Conservation (phyloP, 208 protist species). For the Balamuthia mandrillaris region DNA sequence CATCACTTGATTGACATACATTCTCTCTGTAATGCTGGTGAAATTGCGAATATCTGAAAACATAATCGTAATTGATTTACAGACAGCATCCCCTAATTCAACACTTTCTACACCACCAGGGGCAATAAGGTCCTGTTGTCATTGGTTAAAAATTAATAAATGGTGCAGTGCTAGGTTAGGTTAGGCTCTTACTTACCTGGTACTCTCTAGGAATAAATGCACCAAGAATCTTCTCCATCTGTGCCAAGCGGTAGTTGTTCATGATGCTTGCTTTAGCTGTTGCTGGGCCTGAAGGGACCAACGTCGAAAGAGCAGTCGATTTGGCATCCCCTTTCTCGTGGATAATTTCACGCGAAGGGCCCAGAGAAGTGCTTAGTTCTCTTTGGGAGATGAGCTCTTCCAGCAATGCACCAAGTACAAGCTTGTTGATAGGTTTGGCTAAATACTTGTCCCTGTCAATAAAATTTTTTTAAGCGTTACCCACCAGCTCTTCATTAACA, state of each 20-base stretch:
- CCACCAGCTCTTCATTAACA: not conserved
- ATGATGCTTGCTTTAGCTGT: not conserved
- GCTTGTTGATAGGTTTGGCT: not conserved
- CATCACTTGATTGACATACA: slow-evolving; percentile 47
- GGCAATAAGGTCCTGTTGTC: slow-evolving; percentile 52
- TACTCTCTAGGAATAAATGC: slow-evolving; percentile 1
- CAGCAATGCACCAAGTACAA: too few species aligned
- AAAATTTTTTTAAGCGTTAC: not conserved
- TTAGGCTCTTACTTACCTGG: not conserved
- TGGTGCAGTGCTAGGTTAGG: not conserved
- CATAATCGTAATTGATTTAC: slow-evolving; percentile 48
- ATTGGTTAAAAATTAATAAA: not conserved
- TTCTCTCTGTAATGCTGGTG: slow-evolving; percentile 55
- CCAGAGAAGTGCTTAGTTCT: too few species aligned
- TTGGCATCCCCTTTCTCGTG: not conserved
- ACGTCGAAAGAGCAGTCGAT: not conserved
- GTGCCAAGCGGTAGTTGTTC: not conserved
- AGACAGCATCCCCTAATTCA: slow-evolving; percentile 50
- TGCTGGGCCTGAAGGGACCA: not conserved
- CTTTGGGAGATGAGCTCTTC: too few species aligned
- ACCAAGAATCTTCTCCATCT: slow-evolving; percentile 13
- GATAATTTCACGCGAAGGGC: too few species aligned
- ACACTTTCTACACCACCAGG: slow-evolving; percentile 47
- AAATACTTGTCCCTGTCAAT: not conserved
- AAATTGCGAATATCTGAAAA: slow-evolving; percentile 64